Base-by-base conservation (phyloP, 2,329 filamentous ascomycete genomes). In the Sporothrix luriei region DNA sequence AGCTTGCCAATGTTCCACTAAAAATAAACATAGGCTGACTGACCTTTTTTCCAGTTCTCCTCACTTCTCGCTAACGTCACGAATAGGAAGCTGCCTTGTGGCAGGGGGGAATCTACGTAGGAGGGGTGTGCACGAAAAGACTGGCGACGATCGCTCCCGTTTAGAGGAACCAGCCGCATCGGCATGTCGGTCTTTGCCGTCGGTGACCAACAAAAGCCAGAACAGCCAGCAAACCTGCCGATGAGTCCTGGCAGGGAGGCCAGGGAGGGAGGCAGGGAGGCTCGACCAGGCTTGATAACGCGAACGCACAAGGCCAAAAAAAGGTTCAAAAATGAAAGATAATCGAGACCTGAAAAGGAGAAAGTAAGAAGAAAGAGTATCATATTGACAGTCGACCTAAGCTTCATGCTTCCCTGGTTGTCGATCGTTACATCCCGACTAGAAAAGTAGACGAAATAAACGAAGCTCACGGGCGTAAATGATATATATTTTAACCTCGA, bases 161-260 rank as follows among this genome's bases (percentile, higher is more conserved):
- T 62, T 62, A 26, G 13, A 54, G 69, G 64, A 70, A 70, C 46
- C 64, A 68, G 69, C 69, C 69, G 69, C 66, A 40, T 70, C 51
- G 57, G 51, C 52, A 70, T 26, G 54, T 64, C 55, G 64, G 55
- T 62, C 62, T 61, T 67, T 62, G 64, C 68, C 64, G 68, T 67
- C 54, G 64, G 68, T 61, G 52, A 51, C 54, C 66, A 57, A 26
- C 33, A 54, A 64, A 19, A 57, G n/a, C n/a, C n/a, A n/a, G n/a
- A n/a, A n/a, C n/a, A 57, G 55, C 33, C 55, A 16, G 40, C 40
- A 46, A 46, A 16, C 40, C 13, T 14, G 40, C 40, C 40, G 11
- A 46, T 21, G 33, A 33, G 40, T 9, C 61, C 43, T 46, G 59
- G 19, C 59, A 64, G 59, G 59, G 59, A 48, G 59, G 11, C 3